Evolutionary conservation across 352 stramenopile genomes (phyloP).

Genomic region (Globisporangium echinulatum): DNA sequence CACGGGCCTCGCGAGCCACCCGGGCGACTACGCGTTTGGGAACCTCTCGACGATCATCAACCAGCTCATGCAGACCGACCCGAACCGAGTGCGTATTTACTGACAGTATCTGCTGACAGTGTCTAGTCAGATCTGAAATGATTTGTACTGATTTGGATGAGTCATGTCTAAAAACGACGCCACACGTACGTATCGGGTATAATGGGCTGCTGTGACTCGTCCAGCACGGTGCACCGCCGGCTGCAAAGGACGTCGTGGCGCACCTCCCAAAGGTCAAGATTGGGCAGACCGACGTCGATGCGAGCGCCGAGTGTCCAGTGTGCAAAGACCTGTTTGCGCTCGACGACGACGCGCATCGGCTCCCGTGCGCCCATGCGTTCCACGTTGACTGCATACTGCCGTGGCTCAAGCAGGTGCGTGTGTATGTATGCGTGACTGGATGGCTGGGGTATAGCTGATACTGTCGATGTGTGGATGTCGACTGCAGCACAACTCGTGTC

Average conservation of each 20-base stretch:
- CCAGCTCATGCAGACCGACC: slow-evolving; percentile 86
- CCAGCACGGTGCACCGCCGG: slow-evolving; percentile 74
- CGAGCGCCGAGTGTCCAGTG: slow-evolving; percentile 73
- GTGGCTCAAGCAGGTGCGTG: slow-evolving; percentile 65
- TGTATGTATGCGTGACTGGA: background rate
- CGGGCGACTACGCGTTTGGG: slow-evolving; percentile 80
- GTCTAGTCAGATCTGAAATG: no score
- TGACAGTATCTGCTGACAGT: background rate
- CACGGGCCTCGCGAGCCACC: slow-evolving; percentile 35
- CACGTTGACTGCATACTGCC: slow-evolving; percentile 83
- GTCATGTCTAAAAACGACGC: background rate
- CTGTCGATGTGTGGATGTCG: background rate
- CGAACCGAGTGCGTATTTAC: slow-evolving; percentile 54
- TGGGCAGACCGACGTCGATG: slow-evolving; percentile 63
- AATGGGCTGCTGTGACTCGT: background rate
- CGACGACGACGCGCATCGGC: slow-evolving; percentile 60
- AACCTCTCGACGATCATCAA: slow-evolving; percentile 84
- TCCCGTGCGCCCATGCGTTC: slow-evolving; percentile 76
- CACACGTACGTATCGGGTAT: slow-evolving; percentile 1
- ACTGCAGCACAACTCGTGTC: slow-evolving; percentile 79
- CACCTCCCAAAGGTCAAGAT: slow-evolving; percentile 72
- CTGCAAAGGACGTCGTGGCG: slow-evolving; percentile 70
- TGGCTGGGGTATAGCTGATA: background rate
- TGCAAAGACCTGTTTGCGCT: slow-evolving; percentile 85
- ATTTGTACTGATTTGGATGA: background rate